Percentiles rank a stretch among this genome's conserved stretches.
These are phyloP conservation scores for Drosera spatulata DNA, from an alignment of 179 eudicot species.

Conservation along the genomic window DNA sequence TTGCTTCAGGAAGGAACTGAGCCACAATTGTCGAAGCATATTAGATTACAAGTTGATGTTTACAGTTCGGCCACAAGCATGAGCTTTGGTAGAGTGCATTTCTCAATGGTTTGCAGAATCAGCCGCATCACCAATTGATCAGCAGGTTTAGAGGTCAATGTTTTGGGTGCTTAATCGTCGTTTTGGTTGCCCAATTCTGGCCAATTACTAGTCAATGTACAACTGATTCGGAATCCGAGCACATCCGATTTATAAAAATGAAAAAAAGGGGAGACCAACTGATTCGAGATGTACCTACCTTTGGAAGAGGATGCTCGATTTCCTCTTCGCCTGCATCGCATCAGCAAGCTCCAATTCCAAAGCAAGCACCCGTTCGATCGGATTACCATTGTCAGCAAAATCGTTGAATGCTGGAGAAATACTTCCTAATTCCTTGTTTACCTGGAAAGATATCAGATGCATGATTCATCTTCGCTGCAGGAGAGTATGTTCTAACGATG, in stretches of 20 bases:
- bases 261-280: too few relatives aligned
- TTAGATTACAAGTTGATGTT: too few relatives aligned
- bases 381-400: slow-evolving; percentile 58
- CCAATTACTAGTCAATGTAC: too few relatives aligned
- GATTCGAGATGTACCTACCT: slow-evolving; percentile 33
- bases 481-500: not conserved
- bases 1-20: slow-evolving; percentile 81
- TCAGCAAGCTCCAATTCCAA: slow-evolving; percentile 97
- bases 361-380: slow-evolving; percentile 91
- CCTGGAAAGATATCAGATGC: slow-evolving; percentile 21
- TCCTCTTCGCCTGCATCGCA: slow-evolving; percentile 64
- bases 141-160: too few relatives aligned
- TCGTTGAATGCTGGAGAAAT: slow-evolving; percentile 52
- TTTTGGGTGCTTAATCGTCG: too few relatives aligned
- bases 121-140: too few relatives aligned
- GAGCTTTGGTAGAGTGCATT: too few relatives aligned
- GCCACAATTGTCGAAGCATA: slow-evolving; percentile 2
- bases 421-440: slow-evolving; percentile 57
- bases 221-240: too few relatives aligned
- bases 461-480: not conserved
- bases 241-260: too few relatives aligned
- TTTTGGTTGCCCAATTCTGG: too few relatives aligned
- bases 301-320: slow-evolving; percentile 56
- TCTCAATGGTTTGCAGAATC: too few relatives aligned
- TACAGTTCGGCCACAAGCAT: too few relatives aligned